Base-by-base conservation (phyloP, 345 rosid species). In the Sisymbrium altissimum region DNA sequence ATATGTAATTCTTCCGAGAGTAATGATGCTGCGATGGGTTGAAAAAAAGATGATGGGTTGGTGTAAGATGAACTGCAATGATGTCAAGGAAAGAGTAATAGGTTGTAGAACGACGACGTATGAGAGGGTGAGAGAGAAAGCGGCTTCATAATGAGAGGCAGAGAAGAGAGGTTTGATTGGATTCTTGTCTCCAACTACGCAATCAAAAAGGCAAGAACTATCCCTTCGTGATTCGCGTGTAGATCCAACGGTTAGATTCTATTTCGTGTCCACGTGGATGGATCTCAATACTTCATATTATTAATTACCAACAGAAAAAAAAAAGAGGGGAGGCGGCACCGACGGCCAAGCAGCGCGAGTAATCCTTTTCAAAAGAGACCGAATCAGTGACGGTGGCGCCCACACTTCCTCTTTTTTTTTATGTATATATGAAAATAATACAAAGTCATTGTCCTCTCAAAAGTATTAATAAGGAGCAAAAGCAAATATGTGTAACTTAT, bases 171-270 rank as follows among this genome's bases (percentile, higher is more conserved):
- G 32, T 49, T 68, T 68, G 75, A 77, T 77, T 32, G 61, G 78
- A 72, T 73, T 48, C 55, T 72, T 59, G 73, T 78, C 71, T 27
- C 76, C 55, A 41, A 44, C n/a, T 48, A 48, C 25, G 54, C 66
- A 33, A 78, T 78, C 78, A 68, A 46, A 68, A 70, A 64, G 61
- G 14, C 27, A 17, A 12, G 12, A 53, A 63, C 38, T 32, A 4
- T 65, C 70, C 45, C 53, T 75, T 85, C 87, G 80, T 78, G 89
- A 84, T 83, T 58, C 83, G 25, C 82, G 82, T 62, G 19, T 32
- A 32, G 41, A 72, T 58, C 64, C 73, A 58, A 72, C 80, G 66
- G 77, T 32, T 53, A 29, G 43, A 30, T 64, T 59, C 70, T 33
- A 2, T 49, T 21, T 45, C 11, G 41, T 46, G 3, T 61, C 63